These are phyloP conservation scores for Zoysia pacifica DNA, from an alignment of 176 grass and related monocot species.

Conservation along the genomic window DNA sequence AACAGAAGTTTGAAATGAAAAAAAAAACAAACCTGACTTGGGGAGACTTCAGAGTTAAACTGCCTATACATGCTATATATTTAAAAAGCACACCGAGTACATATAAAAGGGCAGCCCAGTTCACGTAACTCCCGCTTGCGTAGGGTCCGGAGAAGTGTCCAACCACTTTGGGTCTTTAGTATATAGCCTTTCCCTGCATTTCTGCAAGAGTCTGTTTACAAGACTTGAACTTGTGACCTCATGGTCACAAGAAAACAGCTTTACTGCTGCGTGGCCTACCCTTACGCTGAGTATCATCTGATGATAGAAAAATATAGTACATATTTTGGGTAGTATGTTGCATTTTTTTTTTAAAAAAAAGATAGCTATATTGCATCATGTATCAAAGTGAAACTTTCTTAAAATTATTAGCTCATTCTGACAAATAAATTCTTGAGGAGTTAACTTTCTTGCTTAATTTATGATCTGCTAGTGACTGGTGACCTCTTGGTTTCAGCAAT, in stretches of 20 bases:
- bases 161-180: too few species aligned
- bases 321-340: background rate
- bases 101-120: too few species aligned
- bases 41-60: background rate
- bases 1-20: too few species aligned
- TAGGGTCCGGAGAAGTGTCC: too few species aligned
- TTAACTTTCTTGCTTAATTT: constrained; percentile 22
- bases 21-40: background rate
- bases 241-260: too few species aligned
- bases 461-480: background rate
- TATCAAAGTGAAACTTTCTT: background rate
- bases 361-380: background rate
- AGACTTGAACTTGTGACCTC: too few species aligned
- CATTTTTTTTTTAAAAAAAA: background rate
- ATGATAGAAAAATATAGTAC: background rate
- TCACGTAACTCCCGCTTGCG: too few species aligned
- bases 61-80: background rate
- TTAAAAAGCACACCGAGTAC: background rate
- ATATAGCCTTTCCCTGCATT: too few species aligned
- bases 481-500: constrained; percentile 58
- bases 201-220: too few species aligned
- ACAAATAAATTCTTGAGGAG: constrained; percentile 5
- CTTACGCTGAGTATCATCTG: background rate
- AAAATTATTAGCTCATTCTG: background rate
- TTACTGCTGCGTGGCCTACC: too few species aligned